Evolutionary conservation across 1,284 basidiomycete genomes (phyloP).

Genomic region (Trichosporon sp.): DNA sequence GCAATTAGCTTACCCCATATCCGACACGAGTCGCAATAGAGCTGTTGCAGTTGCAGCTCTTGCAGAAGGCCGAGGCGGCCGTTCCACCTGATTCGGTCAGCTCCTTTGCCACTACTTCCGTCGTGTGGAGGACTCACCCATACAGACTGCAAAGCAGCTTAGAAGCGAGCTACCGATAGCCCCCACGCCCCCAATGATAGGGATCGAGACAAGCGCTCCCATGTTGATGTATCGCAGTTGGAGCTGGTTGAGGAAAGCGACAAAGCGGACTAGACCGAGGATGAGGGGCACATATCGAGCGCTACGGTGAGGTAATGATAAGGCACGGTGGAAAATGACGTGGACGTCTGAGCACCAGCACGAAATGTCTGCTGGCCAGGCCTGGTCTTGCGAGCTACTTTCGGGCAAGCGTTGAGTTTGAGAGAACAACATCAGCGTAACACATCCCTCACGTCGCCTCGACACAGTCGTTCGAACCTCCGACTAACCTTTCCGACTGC

Average conservation of each 20-base stretch:
- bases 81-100: constrained; percentile 31
- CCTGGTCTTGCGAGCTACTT: constrained; percentile 1
- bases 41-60: constrained; percentile 98
- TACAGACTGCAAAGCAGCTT: constrained; percentile 56
- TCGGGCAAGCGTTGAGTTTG: background rate
- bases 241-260: background rate
- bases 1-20: constrained; percentile 64
- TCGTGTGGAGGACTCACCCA: constrained; percentile 59
- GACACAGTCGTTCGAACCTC: background rate
- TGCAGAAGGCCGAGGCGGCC: constrained; percentile 90
- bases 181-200: constrained; percentile 66
- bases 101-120: background rate
- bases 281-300: background rate
- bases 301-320: background rate
- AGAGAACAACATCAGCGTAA: background rate
- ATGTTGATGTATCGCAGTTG: constrained; percentile 48
- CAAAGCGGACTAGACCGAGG: background rate
- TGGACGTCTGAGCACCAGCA: background rate
- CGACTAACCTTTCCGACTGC: background rate
- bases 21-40: constrained; percentile 96
- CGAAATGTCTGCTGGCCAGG: background rate
- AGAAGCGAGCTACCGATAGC: constrained; percentile 73
- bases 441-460: background rate
- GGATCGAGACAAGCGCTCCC: constrained; percentile 79
- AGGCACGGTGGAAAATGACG: background rate